Conservation (phyloP, 345 rosid species). For the Cardamine chenopodiifolia region DNA sequence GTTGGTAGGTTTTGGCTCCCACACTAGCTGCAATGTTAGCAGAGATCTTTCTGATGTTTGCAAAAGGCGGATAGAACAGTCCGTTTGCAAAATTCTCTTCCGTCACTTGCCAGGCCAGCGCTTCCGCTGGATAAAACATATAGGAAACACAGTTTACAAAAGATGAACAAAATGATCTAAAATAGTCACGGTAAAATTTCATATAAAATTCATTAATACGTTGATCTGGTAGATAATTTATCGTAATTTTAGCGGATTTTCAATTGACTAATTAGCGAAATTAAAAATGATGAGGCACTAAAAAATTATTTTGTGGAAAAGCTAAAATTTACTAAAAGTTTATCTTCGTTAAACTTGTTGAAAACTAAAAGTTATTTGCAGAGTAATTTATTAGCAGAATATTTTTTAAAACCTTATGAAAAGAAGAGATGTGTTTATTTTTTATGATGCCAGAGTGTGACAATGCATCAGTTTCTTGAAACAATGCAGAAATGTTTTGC, state of each 20-base stretch:
- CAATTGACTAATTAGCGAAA: background rate
- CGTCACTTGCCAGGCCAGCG: slow-evolving; percentile 77
- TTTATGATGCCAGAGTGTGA: background rate
- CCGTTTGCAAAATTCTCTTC: slow-evolving; percentile 68
- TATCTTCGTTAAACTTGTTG: background rate
- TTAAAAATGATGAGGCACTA: background rate
- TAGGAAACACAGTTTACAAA: background rate
- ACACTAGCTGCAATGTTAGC: slow-evolving; percentile 87
- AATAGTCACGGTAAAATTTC: background rate
- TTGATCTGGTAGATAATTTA: background rate
- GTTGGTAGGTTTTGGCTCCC: slow-evolving; percentile 88
- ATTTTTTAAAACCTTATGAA: background rate
- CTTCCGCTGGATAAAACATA: slow-evolving; percentile 68
- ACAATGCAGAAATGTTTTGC: slow-evolving; percentile 53
- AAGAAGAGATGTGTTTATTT: background rate
- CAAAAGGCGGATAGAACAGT: slow-evolving; percentile 83
- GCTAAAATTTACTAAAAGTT: background rate
- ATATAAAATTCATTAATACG: background rate
- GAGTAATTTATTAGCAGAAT: background rate
- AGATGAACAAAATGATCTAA: background rate
- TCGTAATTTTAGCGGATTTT: background rate
- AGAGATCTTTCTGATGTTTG: slow-evolving; percentile 87
- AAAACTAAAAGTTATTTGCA: background rate
- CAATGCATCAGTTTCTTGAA: slow-evolving; percentile 21
- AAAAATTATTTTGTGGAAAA: background rate